Percentiles rank a stretch among this genome's conserved stretches.
Conservation (phyloP, 306 rosid species). For the Acacia confusa region DNA sequence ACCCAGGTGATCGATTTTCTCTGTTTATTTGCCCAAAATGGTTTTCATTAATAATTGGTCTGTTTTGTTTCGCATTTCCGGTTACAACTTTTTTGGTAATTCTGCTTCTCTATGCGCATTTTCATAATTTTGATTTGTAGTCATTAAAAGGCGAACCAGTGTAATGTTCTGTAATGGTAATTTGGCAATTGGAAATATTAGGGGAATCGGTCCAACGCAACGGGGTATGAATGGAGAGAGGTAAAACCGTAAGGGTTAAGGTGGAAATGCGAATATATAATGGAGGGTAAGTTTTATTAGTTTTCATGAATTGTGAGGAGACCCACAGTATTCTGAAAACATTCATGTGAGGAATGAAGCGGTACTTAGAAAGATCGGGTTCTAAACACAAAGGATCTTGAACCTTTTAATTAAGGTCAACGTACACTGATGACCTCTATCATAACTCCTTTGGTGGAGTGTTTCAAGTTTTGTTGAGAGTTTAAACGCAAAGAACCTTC, state of each 20-base stretch:
- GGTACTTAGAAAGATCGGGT: neutral
- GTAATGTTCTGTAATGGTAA: neutral
- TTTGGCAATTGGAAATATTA: neutral
- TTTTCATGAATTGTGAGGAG: neutral
- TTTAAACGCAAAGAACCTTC: neutral
- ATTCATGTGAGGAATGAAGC: neutral
- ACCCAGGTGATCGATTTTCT: slow-evolving; percentile 34
- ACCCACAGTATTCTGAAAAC: neutral
- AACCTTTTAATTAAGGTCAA: too few species aligned
- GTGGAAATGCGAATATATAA: neutral
- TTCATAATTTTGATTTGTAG: neutral
- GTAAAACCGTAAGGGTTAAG: neutral
- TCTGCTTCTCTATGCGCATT: neutral
- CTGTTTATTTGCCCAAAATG: neutral
- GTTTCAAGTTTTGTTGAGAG: neutral
- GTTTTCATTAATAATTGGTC: too few species aligned
- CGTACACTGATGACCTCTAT: neutral
- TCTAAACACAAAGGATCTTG: neutral
- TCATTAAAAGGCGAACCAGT: neutral
- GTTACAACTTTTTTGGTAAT: neutral
- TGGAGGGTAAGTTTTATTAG: neutral
- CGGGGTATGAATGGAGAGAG: neutral
- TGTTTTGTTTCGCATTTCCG: neutral
- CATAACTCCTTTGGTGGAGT: neutral
- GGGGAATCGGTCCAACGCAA: neutral